Evolutionary conservation across 805 yeast species (phyloP).

Genomic region (Saccharomycopsis babjevae): DNA sequence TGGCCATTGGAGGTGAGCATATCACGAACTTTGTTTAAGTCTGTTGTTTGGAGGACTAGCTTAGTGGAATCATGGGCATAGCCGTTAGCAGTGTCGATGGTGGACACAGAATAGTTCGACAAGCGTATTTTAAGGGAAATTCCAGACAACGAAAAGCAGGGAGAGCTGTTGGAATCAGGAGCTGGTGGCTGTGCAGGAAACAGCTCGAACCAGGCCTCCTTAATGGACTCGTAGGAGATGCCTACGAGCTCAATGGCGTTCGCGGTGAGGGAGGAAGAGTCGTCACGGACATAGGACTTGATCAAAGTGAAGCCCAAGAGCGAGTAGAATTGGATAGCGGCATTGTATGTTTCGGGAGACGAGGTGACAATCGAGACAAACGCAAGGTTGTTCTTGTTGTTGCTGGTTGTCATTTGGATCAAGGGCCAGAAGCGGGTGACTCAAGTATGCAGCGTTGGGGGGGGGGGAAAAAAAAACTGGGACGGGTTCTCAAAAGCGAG

Average conservation of each 20-base stretch:
- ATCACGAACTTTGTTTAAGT: conserved; percentile 22
- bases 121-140: conserved; percentile 13
- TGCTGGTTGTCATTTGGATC: background rate
- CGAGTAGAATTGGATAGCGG: conserved; percentile 46
- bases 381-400: conserved; percentile 26
- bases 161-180: background rate
- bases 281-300: conserved; percentile 48
- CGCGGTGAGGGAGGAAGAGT: conserved; percentile 27
- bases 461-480: too few relatives aligned
- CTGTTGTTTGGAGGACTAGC: conserved; percentile 24
- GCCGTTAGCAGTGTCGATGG: conserved; percentile 6
- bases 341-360: conserved; percentile 35
- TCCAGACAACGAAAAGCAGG: background rate
- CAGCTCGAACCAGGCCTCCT: conserved; percentile 64
- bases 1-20: conserved; percentile 2
- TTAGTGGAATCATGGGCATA: conserved; percentile 8
- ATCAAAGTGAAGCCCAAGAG: conserved; percentile 50
- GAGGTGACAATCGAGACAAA: conserved; percentile 54
- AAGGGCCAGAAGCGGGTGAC: too few relatives aligned
- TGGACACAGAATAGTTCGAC: conserved; percentile 1
- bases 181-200: conserved; percentile 29
- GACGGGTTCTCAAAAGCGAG: too few relatives aligned
- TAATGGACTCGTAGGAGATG: conserved; percentile 52
- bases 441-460: too few relatives aligned
- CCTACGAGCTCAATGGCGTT: conserved; percentile 34